These are phyloP conservation scores for Pichia gijzeniarum DNA, from an alignment of 805 yeast species.

Conservation along the genomic window DNA sequence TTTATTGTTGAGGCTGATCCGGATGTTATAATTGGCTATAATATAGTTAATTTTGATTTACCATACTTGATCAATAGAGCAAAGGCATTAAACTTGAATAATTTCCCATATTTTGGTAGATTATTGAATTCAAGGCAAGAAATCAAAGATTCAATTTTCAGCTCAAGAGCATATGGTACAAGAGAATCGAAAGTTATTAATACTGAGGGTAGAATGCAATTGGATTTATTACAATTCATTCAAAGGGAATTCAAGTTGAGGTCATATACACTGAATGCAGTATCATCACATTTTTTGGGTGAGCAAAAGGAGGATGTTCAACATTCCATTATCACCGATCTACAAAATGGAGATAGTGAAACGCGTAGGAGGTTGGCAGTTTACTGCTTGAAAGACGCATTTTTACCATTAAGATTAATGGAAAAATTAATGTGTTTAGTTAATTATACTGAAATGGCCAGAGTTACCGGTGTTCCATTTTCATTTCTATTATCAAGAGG, in stretches of 20 bases:
- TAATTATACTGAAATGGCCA: constrained; percentile 97
- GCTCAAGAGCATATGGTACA: constrained; percentile 95
- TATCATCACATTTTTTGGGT: constrained; percentile 84
- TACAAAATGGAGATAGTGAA: constrained; percentile 88
- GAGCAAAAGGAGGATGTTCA: constrained; percentile 99
- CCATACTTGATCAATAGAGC: constrained; percentile 93
- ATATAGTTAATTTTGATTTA: constrained; percentile 88
- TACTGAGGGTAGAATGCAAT: constrained; percentile 93
- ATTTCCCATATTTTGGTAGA: constrained; percentile 86
- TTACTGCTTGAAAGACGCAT: constrained; percentile 95
- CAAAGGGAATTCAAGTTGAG: constrained; percentile 94
- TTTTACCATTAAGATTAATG: constrained; percentile 76
- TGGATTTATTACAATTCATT: constrained; percentile 85
- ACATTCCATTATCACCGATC: constrained; percentile 89
- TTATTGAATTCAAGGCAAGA: constrained; percentile 63
- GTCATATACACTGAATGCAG: constrained; percentile 91
- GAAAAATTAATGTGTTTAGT: constrained; percentile 95
- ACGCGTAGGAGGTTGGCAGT: constrained; percentile 94
- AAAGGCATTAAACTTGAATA: constrained; percentile 50
- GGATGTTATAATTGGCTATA: constrained; percentile 94
- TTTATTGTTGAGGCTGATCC: constrained; percentile 85
- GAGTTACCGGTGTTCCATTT: constrained; percentile 98
- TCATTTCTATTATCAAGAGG: constrained; percentile 86
- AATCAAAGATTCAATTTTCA: constrained; percentile 72
- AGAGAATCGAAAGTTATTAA: constrained; percentile 87